These are phyloP conservation scores for Scheffersomyces stambukii DNA, from an alignment of 1,139 yeast genomes.

Conservation along the genomic window DNA sequence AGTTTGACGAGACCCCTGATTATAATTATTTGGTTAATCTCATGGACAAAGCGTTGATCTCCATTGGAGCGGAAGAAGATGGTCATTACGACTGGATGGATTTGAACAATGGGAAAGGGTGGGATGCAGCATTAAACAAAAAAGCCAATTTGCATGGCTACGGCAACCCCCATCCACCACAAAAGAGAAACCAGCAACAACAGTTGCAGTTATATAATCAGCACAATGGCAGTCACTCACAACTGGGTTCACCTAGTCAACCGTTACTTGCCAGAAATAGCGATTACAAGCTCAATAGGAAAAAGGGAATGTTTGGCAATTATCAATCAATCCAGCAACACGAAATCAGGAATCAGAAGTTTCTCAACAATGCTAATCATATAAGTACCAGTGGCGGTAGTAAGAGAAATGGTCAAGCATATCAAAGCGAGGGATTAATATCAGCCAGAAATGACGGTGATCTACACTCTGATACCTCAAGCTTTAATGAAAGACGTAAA, in stretches of 20 bases:
- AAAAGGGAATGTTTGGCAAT: constrained; percentile 15
- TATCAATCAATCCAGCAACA: constrained; percentile 28
- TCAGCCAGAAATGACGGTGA: constrained; percentile 37
- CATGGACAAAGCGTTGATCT: constrained; percentile 68
- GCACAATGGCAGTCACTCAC: constrained; percentile 19
- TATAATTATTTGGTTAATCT: constrained; percentile 78
- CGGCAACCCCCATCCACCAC: constrained; percentile 60
- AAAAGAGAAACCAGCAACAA: constrained; percentile 44
- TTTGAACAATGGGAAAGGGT: constrained; percentile 86
- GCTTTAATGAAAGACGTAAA: constrained; percentile 30
- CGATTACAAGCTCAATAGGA: constrained; percentile 12
- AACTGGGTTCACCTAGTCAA: constrained; percentile 16
- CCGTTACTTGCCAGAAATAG: constrained; percentile 19
- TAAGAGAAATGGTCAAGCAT: constrained; percentile 7
- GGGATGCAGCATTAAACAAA: constrained; percentile 80
- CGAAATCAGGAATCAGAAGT: constrained; percentile 17
- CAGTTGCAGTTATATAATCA: constrained; percentile 20
- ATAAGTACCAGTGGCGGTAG: constrained; percentile 11
- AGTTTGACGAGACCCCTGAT: constrained; percentile 93
- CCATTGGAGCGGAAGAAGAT: constrained; percentile 71
- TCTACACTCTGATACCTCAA: constrained; percentile 36
- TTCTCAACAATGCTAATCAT: constrained; percentile 9
- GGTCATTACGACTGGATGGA: constrained; percentile 95
- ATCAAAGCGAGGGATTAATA: constrained; percentile 19
- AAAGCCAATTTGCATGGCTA: constrained; percentile 91